Base-by-base conservation (phyloP, 2,329 filamentous ascomycete genomes). In the Penicillium sp. region DNA sequence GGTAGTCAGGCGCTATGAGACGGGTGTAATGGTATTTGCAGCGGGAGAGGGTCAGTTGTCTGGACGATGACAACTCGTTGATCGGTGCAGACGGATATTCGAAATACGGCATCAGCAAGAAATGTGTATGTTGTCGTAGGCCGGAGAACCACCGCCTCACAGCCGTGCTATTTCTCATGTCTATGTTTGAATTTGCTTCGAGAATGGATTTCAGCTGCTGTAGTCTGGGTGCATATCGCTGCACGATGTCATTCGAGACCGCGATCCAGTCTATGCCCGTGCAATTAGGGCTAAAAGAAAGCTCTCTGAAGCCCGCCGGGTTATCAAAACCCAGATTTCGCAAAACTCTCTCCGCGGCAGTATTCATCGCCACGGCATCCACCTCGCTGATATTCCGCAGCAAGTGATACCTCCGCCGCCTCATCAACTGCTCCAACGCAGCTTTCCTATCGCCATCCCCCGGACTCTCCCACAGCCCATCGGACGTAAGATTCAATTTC, bases 81-180 rank as follows among this genome's bases (percentile, higher is more conserved):
- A 40, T n/a, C 16, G 14, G 7, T 42, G 28, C 23, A 20, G 52
- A 28, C 8, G 45, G 45, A 5, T 51, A 50, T 16, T 51, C 53
- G 2, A 56, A 43, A 51, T 51, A 50, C 5, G 53, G 47, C 21
- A 51, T 45, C 21, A 55, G 28, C 11, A 56, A 21, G 30, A 49
- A 28, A 43, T 51, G 53, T 2, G 24, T 51, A 42, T 33, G 47
- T 18, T 56, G 47, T 43, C 46, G 50, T 18, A 50, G 7, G 35
- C 16, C 42, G 20, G 38, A 38, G 20, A 43, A 42, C 52, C 52
- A 56, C 3, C 23, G 14, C 18, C 18, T 40, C 2, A 45, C 20
- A 6, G 53, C 47, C 12, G 35, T 14, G 23, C 52, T 33, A 64
- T 77, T 81, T 56, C 71, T 78, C 51, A 30, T 51, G 16, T 51